Conservation (phyloP, 2,329 filamentous ascomycete genomes). For the Botryotinia convoluta region DNA sequence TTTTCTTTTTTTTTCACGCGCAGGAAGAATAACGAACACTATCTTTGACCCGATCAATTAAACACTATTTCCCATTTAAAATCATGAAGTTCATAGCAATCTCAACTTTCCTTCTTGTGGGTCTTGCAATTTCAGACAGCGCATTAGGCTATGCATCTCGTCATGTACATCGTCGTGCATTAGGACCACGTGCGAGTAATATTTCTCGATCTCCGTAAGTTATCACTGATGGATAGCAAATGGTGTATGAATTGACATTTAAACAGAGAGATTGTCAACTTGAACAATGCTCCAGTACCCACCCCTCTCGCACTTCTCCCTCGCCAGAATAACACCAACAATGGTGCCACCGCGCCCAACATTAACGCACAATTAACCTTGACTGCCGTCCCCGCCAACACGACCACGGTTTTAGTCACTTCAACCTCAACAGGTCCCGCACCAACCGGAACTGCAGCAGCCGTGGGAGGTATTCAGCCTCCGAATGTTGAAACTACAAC, state of each 20-base stretch:
- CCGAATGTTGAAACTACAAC: slow-evolving; percentile 7
- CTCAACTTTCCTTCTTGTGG: not conserved
- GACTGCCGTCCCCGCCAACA: slow-evolving; percentile 10
- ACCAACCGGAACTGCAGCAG: not conserved
- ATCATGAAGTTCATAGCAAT: slow-evolving; percentile 7
- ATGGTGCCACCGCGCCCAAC: not conserved
- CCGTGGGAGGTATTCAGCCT: not conserved
- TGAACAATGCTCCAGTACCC: not conserved
- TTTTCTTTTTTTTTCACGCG: not conserved
- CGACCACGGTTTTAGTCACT: not conserved
- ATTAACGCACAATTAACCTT: not conserved
- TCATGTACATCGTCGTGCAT: not conserved
- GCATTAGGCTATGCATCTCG: not conserved
- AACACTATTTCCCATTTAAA: not conserved
- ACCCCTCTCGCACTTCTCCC: slow-evolving; percentile 1
- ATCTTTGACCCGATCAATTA: not conserved
- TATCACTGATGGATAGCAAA: too few relatives aligned
- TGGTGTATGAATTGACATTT: not conserved
- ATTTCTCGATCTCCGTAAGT: not conserved
- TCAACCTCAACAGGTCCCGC: not conserved
- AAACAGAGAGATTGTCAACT: not conserved
- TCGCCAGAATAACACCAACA: not conserved
- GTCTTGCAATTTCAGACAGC: not conserved
- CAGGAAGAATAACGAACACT: too few relatives aligned
- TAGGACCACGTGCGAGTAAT: not conserved